Conservation (phyloP, 2,329 filamentous ascomycete genomes). For the Hortaea werneckii region DNA sequence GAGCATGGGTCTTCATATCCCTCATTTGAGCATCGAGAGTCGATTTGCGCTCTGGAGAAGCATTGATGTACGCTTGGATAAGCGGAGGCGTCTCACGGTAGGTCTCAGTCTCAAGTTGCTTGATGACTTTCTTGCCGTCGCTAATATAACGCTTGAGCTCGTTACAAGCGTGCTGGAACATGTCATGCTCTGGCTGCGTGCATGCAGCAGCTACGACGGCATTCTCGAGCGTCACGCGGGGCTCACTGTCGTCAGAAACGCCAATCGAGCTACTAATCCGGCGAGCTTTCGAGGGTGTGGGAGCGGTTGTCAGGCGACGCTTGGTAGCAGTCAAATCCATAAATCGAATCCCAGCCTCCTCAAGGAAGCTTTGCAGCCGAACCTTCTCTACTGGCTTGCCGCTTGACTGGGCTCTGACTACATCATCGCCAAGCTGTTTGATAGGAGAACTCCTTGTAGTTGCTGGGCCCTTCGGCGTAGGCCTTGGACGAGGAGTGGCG, state of each 20-base stretch:
- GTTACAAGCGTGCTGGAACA: conserved; percentile 89
- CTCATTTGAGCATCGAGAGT: conserved; percentile 97
- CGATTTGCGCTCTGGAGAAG: conserved; percentile 68
- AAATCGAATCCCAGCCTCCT: conserved; percentile 92
- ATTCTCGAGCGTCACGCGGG: conserved; percentile 48
- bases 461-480: conserved; percentile 21
- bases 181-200: conserved; percentile 81
- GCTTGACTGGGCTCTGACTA: conserved; percentile 10
- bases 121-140: conserved; percentile 79
- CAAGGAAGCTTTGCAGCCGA: conserved; percentile 82
- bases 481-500: conserved; percentile 24
- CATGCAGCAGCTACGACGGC: conserved; percentile 84
- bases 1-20: conserved; percentile 87
- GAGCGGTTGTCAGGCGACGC: conserved; percentile 69
- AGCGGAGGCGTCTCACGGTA: conserved; percentile 82
- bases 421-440: conserved; percentile 19
- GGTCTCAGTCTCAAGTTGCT: conserved; percentile 81
- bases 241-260: conserved; percentile 20
- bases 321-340: conserved; percentile 98
- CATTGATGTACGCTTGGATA: conserved; percentile 83
- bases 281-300: conserved; percentile 25
- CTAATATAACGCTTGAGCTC: conserved; percentile 96
- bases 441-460: conserved; percentile 13
- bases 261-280: background rate
- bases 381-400: conserved; percentile 20